Percentiles rank a stretch among this genome's conserved stretches.
Evolutionary conservation across 768 basidiomycete genomes (phyloP).

Genomic region (Leccinum subtestaceum): DNA sequence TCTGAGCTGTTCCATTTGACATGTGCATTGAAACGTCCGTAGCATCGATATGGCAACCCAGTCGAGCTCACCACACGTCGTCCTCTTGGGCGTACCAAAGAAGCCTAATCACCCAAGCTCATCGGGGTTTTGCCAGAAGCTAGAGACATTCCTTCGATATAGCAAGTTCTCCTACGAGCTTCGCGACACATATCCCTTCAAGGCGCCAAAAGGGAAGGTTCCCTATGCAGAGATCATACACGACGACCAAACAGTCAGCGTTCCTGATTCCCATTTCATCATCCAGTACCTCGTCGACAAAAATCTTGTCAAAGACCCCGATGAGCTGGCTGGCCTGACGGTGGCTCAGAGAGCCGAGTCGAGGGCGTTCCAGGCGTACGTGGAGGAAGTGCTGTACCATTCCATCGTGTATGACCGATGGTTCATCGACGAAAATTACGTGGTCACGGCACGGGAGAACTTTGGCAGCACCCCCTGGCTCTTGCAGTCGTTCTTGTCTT

Average conservation of each 20-base stretch:
- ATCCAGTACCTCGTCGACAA: constrained; percentile 29
- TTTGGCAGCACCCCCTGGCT: constrained; percentile 18
- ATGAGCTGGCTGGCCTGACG: constrained; percentile 26
- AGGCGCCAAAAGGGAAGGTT: constrained; percentile 34
- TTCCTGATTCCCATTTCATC: constrained; percentile 36
- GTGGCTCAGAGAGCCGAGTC: constrained; percentile 31
- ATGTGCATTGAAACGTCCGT: background rate
- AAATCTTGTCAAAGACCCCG: constrained; percentile 27
- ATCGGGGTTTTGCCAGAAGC: constrained; percentile 35
- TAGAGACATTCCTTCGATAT: constrained; percentile 32
- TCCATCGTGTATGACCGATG: constrained; percentile 33
- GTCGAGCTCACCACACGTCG: constrained; percentile 18
- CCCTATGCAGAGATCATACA: constrained; percentile 32
- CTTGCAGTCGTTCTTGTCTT: constrained; percentile 22
- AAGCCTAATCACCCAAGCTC: constrained; percentile 17
- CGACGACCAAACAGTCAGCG: constrained; percentile 15
- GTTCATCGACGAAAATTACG: constrained; percentile 28
- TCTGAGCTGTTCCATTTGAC: background rate
- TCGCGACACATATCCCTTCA: constrained; percentile 22
- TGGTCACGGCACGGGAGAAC: constrained; percentile 8
- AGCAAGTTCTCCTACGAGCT: constrained; percentile 28
- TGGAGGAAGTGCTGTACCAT: constrained; percentile 31
- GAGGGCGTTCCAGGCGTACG: constrained; percentile 33
- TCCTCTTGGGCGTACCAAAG: constrained; percentile 29
- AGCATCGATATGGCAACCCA: constrained; percentile 12